Evolutionary conservation across 257 asterid genomes (phyloP), one percentile per base, ranked within the genome.

Genomic region (Euphrasia confusa): DNA sequence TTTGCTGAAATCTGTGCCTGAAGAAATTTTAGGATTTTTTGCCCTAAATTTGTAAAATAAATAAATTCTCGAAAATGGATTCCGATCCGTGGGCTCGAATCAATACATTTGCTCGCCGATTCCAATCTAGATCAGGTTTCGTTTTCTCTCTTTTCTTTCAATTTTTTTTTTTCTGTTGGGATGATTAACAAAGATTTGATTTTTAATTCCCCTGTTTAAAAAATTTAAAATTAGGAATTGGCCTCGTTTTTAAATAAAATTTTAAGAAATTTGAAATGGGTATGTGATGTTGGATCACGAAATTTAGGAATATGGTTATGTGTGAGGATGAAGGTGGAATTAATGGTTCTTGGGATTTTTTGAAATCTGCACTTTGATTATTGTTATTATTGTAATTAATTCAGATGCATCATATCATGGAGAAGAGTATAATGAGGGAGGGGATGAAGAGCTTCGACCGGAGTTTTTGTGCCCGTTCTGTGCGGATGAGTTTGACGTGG

Each of bases 381-480:
- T 12, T 42, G 24, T 42, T 49, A 11, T 52, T 52, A 5, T 53
- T 11, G 30, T 54, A 72, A 14, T 69, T 8, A 45, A 4, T 68
- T 50, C 79, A 80, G 83, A 78, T 66, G 57, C 61, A 33, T 73
- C 61, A 33, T 75, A 69, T 61, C 76, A 55, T 26, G 90, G 86
- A 73, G 87, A 75, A 60, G 90, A 83, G 64, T 78, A 66, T 24
- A 84, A 67, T 45, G 52, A 37, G 42, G 12, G 42, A 14, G 69
- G 69, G 40, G 85, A 75, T 54, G 90, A 81, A 47, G 90, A 72
- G 73, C 56, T 28, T 9, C 71, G 77, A 74, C 81, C 83, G 1
- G 91, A 86, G 75, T 83, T 62, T 68, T 60, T 79, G 44, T 86
- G 95, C 65, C 91, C 91, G 10, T 79, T 83, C 66, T 86, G 95